Evolutionary conservation across 169 alveolate species (phyloP).

Genomic region (Plasmodium inui): DNA sequence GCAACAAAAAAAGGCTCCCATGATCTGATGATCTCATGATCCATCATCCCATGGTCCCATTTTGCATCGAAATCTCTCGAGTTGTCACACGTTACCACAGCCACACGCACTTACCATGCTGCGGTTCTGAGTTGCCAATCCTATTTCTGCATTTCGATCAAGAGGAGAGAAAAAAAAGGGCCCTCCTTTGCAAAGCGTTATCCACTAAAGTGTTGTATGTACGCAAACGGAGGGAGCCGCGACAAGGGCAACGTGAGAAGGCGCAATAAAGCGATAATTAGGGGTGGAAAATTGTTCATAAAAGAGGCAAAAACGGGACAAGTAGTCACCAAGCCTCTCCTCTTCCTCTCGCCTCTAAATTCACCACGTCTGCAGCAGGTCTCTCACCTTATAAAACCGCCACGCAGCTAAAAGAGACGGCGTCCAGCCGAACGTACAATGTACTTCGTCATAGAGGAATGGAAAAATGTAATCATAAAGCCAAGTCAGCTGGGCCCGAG

Average conservation of each 20-base stretch:
- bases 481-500: conserved; percentile 93
- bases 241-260: background rate
- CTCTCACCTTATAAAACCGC: background rate
- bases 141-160: background rate
- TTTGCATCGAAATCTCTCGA: background rate
- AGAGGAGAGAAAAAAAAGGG: background rate
- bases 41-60: background rate
- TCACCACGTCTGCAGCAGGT: background rate
- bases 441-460: conserved; percentile 93
- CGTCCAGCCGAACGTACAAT: conserved; percentile 54
- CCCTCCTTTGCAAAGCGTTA: background rate
- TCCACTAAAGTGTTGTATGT: background rate
- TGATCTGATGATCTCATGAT: background rate
- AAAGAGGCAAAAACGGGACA: background rate
- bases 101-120: background rate
- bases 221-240: background rate
- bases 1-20: background rate
- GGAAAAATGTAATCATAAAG: conserved; percentile 91
- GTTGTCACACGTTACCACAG: background rate
- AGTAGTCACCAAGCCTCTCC: background rate
- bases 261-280: background rate
- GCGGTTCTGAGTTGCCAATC: background rate
- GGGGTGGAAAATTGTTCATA: background rate
- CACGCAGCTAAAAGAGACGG: background rate
- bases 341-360: background rate